Evolutionary conservation across 768 basidiomycete species (phyloP), one percentile per base, ranked within the genome.

Genomic region (Nidularia pulvinata): DNA sequence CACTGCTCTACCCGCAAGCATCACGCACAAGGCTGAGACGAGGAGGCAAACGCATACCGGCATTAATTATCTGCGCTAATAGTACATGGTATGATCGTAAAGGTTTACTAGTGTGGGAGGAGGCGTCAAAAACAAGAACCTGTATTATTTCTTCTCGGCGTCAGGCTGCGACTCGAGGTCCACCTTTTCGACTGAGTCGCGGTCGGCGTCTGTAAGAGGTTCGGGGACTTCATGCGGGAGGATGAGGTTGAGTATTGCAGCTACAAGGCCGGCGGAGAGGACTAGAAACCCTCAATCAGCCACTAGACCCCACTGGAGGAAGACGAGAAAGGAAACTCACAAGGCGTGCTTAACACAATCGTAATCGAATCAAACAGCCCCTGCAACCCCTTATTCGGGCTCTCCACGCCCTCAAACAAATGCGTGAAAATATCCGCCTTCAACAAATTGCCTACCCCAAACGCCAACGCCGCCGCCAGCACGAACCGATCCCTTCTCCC

Each of bases 311-410:
- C 6, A 33, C 33, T 34, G 13, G 10, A 32, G n/a, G 33, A 22
- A 46, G 48, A 19, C 50, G 6, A 32, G 32, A 52, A 55, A 10
- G 47, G 19, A 42, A 46, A 65, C 87, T 76, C 66, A 91, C 91
- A 93, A 36, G 91, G 92, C 1, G 91, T 93, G 55, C 83, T 86
- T 52, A 93, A 68, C 36, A 93, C 71, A 61, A 94, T 93, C 33
- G 87, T 86, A 56, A 93, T 90, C 4, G 88, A 88, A 62, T 85
- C 75, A 56, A 95, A 82, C 46, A 93, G 72, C 1, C 91, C 89
- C 55, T 79, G 69, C 19, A 93, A 69, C 0, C 84, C 87, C 33
- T 69, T 73, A 52, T 66, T 82, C 5, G 82, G 74, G 46, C 77
- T 69, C 0, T 62, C 58, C 1, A 92, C 84, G 11, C 80, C 71